Evolutionary conservation across 352 stramenopile species (phyloP).

Genomic region (Hyaloperonospora arabidopsidis): DNA sequence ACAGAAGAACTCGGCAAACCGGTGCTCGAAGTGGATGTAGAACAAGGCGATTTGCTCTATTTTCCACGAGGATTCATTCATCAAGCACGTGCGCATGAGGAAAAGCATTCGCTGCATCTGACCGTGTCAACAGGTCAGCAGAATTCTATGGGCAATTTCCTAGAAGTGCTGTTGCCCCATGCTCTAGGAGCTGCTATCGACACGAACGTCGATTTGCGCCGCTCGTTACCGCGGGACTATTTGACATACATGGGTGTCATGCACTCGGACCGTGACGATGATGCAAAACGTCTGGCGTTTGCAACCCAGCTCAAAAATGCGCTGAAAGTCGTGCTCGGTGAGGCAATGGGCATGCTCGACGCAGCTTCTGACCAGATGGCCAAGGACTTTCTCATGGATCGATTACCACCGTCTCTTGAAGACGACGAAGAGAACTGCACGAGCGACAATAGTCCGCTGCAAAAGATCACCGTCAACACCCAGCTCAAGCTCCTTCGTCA

Average conservation of each 20-base stretch:
- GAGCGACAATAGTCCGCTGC: conserved; percentile 61
- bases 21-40: conserved; percentile 70
- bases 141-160: conserved; percentile 74
- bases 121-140: conserved; percentile 86
- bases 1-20: conserved; percentile 71
- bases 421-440: conserved; percentile 77
- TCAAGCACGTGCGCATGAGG: conserved; percentile 52
- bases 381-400: conserved; percentile 72
- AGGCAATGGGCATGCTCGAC: conserved; percentile 69
- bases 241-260: conserved; percentile 85
- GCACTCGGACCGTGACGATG: conserved; percentile 58
- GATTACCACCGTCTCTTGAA: conserved; percentile 60
- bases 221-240: conserved; percentile 81
- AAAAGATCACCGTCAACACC: conserved; percentile 77
- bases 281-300: conserved; percentile 42
- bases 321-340: conserved; percentile 52
- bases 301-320: conserved; percentile 43
- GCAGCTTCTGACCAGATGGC: conserved; percentile 74
- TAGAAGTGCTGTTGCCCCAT: conserved; percentile 56
- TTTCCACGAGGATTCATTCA: conserved; percentile 88
- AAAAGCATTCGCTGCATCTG: conserved; percentile 78
- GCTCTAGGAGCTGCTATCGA: conserved; percentile 52
- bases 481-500: conserved; percentile 65
- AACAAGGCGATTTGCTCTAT: conserved; percentile 86
- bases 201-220: conserved; percentile 49